phyloP scores from a whole-genome alignment of 192 early-diverging fungal species.

The Backusella morwellensis region DNA sequence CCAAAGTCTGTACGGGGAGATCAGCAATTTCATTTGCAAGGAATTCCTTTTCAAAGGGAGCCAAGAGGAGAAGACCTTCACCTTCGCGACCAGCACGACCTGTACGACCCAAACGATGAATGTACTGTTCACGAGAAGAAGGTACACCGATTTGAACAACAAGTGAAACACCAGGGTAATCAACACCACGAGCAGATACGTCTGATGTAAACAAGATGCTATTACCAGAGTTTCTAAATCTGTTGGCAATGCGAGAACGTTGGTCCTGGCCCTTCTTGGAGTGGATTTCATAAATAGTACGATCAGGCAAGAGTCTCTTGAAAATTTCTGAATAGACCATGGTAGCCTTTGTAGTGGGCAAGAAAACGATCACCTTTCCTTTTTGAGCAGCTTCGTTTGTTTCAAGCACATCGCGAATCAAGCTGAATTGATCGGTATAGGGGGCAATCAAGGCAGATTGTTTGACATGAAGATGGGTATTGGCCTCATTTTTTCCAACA shows the following conservation, averaged over 20 bases:
- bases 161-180: slow-evolving; percentile 90
- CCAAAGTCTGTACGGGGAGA: slow-evolving; percentile 55
- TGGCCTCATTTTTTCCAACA: slow-evolving; percentile 80
- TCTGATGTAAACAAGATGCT: slow-evolving; percentile 90
- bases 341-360: slow-evolving; percentile 76
- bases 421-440: slow-evolving; percentile 56
- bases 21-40: slow-evolving; percentile 51
- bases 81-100: slow-evolving; percentile 93
- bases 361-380: slow-evolving; percentile 90
- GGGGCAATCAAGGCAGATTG: slow-evolving; percentile 75
- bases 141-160: slow-evolving; percentile 91
- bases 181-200: slow-evolving; percentile 96
- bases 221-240: slow-evolving; percentile 63
- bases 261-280: slow-evolving; percentile 74
- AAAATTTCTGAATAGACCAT: slow-evolving; percentile 63
- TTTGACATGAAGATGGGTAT: slow-evolving; percentile 76
- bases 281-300: slow-evolving; percentile 49
- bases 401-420: slow-evolving; percentile 64
- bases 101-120: slow-evolving; percentile 95
- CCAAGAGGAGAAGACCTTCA: slow-evolving; percentile 78
- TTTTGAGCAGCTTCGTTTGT: slow-evolving; percentile 56
- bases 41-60: slow-evolving; percentile 78
- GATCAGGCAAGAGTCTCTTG: slow-evolving; percentile 38
- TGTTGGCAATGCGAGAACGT: slow-evolving; percentile 68
- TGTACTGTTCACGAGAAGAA: slow-evolving; percentile 81